phyloP scores from a whole-genome alignment of 139 green algal genomes.

The Coccomyxa sp. region DNA sequence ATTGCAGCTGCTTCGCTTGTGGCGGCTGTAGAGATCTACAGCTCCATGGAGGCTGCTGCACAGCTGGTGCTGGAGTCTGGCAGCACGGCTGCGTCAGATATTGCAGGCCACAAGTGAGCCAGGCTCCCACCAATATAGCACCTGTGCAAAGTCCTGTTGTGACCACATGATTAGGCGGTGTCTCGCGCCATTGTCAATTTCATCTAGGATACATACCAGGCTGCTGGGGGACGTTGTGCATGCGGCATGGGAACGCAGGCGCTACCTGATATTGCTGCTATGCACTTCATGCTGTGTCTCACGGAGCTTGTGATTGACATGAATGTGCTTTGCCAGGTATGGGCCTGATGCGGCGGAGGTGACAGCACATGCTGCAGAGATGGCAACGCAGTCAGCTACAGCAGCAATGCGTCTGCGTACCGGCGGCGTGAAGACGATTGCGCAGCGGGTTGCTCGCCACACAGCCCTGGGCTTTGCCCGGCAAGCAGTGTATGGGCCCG shows the following conservation, averaged over 20 bases:
- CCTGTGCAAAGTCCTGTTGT: background rate
- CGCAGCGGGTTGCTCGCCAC: constrained; percentile 13
- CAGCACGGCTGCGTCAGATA: background rate
- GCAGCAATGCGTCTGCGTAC: background rate
- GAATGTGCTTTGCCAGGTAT: constrained; percentile 7
- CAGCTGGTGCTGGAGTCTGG: constrained; percentile 3
- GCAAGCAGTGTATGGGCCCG: no score
- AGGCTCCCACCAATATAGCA: background rate
- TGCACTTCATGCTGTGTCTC: background rate
- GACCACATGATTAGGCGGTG: background rate
- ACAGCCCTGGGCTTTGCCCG: constrained; percentile 13
- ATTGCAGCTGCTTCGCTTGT: constrained; percentile 19
- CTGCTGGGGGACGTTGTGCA: background rate
- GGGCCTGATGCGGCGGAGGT: constrained; percentile 12
- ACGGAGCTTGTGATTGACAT: background rate
- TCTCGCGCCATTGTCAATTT: background rate
- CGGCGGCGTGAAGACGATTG: constrained; percentile 11
- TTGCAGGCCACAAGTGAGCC: constrained; percentile 14
- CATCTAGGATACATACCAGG: background rate
- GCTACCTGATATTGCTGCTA: background rate
- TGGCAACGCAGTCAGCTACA: constrained; percentile 1
- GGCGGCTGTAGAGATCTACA: constrained; percentile 16
- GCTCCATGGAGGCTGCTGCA: constrained; percentile 10
- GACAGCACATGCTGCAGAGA: background rate
- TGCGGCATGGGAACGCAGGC: background rate